Conservation (phyloP, 1,284 basidiomycete species). For the Heterobasidion annosum region DNA sequence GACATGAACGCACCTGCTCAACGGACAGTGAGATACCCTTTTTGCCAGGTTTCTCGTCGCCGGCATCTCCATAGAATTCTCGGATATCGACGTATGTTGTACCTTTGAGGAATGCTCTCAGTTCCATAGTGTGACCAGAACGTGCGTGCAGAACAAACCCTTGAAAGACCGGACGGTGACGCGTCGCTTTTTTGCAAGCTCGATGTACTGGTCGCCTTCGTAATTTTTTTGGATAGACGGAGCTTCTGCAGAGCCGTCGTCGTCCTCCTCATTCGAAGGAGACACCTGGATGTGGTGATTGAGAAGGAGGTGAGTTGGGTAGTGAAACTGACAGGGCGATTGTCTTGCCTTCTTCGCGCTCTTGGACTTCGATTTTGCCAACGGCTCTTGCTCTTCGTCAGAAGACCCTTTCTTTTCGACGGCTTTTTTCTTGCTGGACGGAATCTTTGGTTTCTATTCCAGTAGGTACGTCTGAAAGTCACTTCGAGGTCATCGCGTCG, state of each 20-base stretch:
- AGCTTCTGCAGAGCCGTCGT: background rate
- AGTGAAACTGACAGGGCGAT: background rate
- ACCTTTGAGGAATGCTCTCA: conserved; percentile 19
- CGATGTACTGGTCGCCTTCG: conserved; percentile 56
- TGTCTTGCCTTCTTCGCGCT: background rate
- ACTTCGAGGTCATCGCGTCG: background rate
- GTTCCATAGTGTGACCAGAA: background rate
- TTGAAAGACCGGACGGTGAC: conserved; percentile 68
- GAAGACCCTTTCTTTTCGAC: background rate
- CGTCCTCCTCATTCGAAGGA: conserved; percentile 10
- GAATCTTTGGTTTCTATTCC: background rate
- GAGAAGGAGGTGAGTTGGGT: too few relatives aligned
- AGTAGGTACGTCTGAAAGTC: too few relatives aligned
- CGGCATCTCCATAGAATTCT: conserved; percentile 61
- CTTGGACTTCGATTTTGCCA: background rate
- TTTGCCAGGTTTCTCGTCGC: conserved; percentile 71
- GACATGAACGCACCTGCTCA: conserved; percentile 50
- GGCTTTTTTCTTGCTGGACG: background rate
- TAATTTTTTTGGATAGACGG: conserved; percentile 17
- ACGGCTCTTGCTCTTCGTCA: conserved; percentile 8
- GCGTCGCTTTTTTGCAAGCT: conserved; percentile 64
- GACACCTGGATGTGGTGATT: background rate
- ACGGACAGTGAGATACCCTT: conserved; percentile 69
- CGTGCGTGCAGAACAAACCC: conserved; percentile 21
- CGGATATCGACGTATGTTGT: conserved; percentile 65